Evolutionary conservation across 108 stramenopile genomes (phyloP), one percentile per base, ranked within the genome.

Genomic region (Fragilaria radians): DNA sequence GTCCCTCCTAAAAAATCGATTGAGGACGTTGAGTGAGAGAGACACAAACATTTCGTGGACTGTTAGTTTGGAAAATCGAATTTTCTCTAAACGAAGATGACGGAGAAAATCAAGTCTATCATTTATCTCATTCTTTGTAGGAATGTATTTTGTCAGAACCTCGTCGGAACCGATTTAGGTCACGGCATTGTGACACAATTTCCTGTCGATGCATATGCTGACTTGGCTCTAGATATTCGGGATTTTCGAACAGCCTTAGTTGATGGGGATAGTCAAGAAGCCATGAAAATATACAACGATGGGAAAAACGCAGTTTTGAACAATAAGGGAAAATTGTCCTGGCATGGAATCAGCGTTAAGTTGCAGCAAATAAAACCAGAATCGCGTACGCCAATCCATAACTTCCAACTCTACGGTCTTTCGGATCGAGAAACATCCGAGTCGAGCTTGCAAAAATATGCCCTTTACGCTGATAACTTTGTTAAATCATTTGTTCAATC

Each of bases 381-480:
- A 2, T 66, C 65, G 28, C 67, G 71, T 26, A 72, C 73, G 29
- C 80, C 82, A 4, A 32, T 59, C 7, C 88, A 59, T 54, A 24
- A 80, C 4, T 91, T 79, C 71, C 85, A 88, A 29, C 63, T 86
- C 11, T 76, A 86, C 36, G 90, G 90, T 0, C 54, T 88, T 57
- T 62, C 72, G 26, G 71, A 68, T 23, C 62, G 71, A 36, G 56
- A 63, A 1, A 62, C 52, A 3, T 58, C 74, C 21, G 51, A 57
- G 1, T 57, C 52, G 7, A 27, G 45, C 17, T 32, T 80, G 21
- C 24, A 50, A 1, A 52, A 52, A 18, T 48, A 83, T 54, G 70
- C 72, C 0, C 28, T 54, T 1, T 86, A 88, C 47, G 82, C 82
- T 3, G 81, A 89, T 54, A 53, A 42, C 27, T 83, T 67, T 64